Percentiles rank a stretch among this genome's conserved stretches.
Evolutionary conservation across 2,329 filamentous ascomycete species (phyloP).

Genomic region (Capronia americana): DNA sequence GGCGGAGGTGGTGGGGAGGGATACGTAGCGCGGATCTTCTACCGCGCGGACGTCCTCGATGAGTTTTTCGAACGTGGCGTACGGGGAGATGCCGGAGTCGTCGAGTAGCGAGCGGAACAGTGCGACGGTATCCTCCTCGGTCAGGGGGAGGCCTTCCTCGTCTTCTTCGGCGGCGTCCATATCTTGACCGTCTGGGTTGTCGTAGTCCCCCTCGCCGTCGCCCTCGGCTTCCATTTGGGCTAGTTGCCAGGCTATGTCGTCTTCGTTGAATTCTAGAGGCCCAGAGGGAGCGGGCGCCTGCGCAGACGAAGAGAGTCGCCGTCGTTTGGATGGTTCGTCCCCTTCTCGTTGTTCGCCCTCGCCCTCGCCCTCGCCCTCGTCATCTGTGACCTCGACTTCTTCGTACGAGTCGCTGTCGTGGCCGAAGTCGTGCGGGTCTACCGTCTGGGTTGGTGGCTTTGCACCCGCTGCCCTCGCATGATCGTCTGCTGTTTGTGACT

Average conservation of each 20-base stretch:
- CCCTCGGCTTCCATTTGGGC: conserved; percentile 87
- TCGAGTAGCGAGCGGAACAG: conserved; percentile 87
- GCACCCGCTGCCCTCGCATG: too few species aligned
- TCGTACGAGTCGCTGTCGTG: conserved; percentile 73
- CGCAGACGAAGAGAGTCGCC: conserved; percentile 58
- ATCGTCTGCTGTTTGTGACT: not conserved
- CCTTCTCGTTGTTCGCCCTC: conserved; percentile 55
- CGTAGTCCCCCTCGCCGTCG: conserved; percentile 64
- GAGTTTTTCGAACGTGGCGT: conserved; percentile 88
- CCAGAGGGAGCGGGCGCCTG: conserved; percentile 49
- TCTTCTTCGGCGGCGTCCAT: conserved; percentile 69
- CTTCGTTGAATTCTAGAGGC: conserved; percentile 84
- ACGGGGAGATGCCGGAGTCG: conserved; percentile 82
- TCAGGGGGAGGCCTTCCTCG: conserved; percentile 71
- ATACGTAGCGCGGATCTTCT: conserved; percentile 85
- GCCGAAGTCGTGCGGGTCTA: conserved; percentile 38
- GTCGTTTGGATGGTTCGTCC: conserved; percentile 53
- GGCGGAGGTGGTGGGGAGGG: conserved; percentile 78
- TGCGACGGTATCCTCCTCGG: conserved; percentile 74
- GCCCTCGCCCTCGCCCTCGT: conserved; percentile 58
- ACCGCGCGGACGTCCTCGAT: conserved; percentile 82
- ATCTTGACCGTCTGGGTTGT: conserved; percentile 74
- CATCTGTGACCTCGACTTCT: conserved; percentile 74
- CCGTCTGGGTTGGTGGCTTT: conserved; percentile 21
- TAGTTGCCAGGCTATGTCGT: conserved; percentile 91